Percentiles rank a stretch among this genome's conserved stretches.
These are phyloP conservation scores for Aspergillus ustus DNA, from an alignment of 2,329 filamentous ascomycete genomes.

Conservation along the genomic window DNA sequence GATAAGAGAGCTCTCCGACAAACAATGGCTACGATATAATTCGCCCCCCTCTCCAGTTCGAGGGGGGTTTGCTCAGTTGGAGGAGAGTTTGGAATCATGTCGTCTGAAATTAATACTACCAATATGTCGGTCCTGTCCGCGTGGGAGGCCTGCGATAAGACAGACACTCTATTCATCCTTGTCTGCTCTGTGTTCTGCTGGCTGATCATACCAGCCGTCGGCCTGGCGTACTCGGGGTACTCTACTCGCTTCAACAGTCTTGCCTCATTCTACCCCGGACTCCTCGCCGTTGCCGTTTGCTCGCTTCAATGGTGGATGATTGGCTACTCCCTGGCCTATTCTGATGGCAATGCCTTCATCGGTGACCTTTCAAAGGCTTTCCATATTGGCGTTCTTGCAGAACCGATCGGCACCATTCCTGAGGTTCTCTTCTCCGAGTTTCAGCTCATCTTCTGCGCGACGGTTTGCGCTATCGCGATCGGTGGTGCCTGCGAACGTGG, in stretches of 20 bases:
- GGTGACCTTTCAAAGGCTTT: conserved; percentile 53
- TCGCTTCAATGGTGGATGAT: conserved; percentile 57
- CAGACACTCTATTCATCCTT: conserved; percentile 57
- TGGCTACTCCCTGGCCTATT: conserved; percentile 56
- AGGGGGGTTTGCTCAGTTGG: conserved; percentile 32
- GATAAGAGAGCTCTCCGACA: conserved; percentile 9
- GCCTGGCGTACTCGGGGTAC: conserved; percentile 57
- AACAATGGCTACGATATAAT: conserved; percentile 18
- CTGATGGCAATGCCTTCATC: conserved; percentile 51
- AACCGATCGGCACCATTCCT: conserved; percentile 56
- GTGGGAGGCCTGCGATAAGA: conserved; percentile 58
- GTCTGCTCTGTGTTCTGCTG: conserved; percentile 59
- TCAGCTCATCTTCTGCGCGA: conserved; percentile 56
- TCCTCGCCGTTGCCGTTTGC: conserved; percentile 54
- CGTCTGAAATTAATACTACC: background rate
- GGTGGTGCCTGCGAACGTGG: conserved; percentile 56
- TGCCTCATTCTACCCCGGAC: conserved; percentile 54
- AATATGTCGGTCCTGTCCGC: conserved; percentile 43
- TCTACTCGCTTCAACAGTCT: conserved; percentile 54
- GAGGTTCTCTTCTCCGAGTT: conserved; percentile 58
- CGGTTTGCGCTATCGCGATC: conserved; percentile 57
- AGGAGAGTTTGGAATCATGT: background rate
- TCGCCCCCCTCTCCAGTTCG: conserved; percentile 40
- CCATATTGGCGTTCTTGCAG: conserved; percentile 51
- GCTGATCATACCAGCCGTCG: conserved; percentile 58